Evolutionary conservation across 2,329 filamentous ascomycete genomes (phyloP).

Genomic region (Stenocarpella maydis): DNA sequence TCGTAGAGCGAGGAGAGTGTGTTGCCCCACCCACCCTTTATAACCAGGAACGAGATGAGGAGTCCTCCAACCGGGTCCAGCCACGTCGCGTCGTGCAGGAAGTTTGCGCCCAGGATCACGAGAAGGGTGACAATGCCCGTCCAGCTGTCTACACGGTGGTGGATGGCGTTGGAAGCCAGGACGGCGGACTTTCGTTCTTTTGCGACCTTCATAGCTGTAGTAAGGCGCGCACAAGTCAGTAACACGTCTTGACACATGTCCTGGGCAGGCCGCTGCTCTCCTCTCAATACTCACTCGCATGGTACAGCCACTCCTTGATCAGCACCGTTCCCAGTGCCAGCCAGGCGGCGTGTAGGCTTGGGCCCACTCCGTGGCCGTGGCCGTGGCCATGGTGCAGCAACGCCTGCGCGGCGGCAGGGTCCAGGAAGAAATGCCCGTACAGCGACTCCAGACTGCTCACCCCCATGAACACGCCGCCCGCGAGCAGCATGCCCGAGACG

Average conservation of each 20-base stretch:
- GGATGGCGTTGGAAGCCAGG: constrained; percentile 92
- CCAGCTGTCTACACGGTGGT: constrained; percentile 94
- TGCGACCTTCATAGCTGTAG: constrained; percentile 89
- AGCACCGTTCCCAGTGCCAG: constrained; percentile 88
- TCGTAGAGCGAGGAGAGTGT: constrained; percentile 84
- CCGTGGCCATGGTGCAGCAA: constrained; percentile 65
- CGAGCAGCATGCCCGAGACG: constrained; percentile 88
- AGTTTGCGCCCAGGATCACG: constrained; percentile 88
- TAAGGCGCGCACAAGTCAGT: constrained; percentile 33
- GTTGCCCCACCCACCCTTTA: constrained; percentile 88
- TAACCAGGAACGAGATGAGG: constrained; percentile 91
- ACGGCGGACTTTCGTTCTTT: constrained; percentile 94
- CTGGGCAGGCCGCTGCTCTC: not conserved
- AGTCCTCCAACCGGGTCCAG: constrained; percentile 93
- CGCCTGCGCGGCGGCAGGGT: constrained; percentile 63
- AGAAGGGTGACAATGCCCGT: constrained; percentile 92
- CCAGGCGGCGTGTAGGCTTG: constrained; percentile 95
- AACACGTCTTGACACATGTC: not conserved
- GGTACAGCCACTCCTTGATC: constrained; percentile 96
- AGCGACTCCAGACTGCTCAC: constrained; percentile 76
- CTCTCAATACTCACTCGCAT: constrained; percentile 76
- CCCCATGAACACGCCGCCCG: constrained; percentile 92
- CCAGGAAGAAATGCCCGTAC: constrained; percentile 76
- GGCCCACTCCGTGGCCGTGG: constrained; percentile 72
- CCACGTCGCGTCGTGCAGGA: constrained; percentile 87